phyloP scores from a whole-genome alignment of 2,329 filamentous ascomycete genomes.

The Aspergillus alliaceus region DNA sequence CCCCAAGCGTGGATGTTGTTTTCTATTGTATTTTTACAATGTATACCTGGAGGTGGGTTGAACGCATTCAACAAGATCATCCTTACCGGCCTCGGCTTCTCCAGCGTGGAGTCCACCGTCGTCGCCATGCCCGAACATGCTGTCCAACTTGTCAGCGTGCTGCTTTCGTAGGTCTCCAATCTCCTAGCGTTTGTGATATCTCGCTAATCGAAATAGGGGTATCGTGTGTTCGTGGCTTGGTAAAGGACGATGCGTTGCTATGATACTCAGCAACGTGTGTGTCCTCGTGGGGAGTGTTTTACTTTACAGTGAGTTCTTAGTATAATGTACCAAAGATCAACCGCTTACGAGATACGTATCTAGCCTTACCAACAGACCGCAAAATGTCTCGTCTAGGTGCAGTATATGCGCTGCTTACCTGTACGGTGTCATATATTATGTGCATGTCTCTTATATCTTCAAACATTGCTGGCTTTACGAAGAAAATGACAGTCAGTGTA shows the following conservation, averaged over 20 bases:
- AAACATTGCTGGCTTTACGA: neutral
- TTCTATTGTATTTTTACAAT: neutral
- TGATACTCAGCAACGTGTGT: neutral
- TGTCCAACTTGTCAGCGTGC: neutral
- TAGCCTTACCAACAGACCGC: neutral
- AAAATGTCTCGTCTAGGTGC: neutral
- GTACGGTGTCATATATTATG: neutral
- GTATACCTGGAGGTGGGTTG: neutral
- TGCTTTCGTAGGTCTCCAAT: neutral
- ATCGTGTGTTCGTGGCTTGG: neutral
- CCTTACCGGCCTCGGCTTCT: neutral
- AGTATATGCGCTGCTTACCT: neutral
- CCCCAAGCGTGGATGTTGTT: neutral
- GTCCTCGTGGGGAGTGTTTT: neutral
- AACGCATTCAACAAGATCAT: constrained; percentile 1
- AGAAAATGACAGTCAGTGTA: neutral
- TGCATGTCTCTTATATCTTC: constrained; percentile 1
- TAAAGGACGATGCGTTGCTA: neutral
- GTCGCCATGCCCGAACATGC: neutral
- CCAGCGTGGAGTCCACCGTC: neutral
- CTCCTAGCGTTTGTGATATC: too few species aligned
- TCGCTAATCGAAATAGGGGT: neutral
- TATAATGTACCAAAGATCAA: neutral
- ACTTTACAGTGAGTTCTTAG: neutral
- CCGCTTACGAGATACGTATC: neutral